phyloP scores from a whole-genome alignment of 805 yeast species.

The Candida anglica region DNA sequence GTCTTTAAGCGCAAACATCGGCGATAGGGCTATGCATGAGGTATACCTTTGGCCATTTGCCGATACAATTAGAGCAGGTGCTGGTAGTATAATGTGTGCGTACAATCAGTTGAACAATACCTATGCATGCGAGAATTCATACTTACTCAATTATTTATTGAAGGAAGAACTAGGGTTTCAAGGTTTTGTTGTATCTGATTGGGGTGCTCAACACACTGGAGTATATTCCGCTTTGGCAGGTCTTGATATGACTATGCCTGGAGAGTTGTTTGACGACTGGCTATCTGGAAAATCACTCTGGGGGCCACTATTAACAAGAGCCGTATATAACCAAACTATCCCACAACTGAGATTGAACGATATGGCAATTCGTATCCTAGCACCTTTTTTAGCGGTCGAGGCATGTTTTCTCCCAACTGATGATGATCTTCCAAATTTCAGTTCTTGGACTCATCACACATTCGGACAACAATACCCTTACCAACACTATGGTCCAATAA shows the following conservation, averaged over 20 bases:
- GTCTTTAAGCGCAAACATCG: conserved; percentile 51
- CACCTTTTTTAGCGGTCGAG: conserved; percentile 49
- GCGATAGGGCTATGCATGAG: conserved; percentile 61
- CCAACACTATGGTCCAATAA: conserved; percentile 51
- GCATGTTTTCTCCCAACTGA: conserved; percentile 25
- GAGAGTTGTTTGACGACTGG: conserved; percentile 51
- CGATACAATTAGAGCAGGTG: conserved; percentile 57
- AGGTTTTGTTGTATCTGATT: conserved; percentile 64
- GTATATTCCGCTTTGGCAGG: conserved; percentile 56
- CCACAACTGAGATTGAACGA: conserved; percentile 53
- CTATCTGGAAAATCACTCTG: conserved; percentile 49
- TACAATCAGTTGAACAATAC: conserved; percentile 55
- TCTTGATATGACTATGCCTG: conserved; percentile 65
- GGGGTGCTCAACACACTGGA: conserved; percentile 64
- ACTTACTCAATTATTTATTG: conserved; percentile 48
- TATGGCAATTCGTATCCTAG: conserved; percentile 58
- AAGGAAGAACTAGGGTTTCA: conserved; percentile 64
- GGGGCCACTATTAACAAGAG: conserved; percentile 55
- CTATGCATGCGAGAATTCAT: conserved; percentile 57
- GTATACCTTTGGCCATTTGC: conserved; percentile 65
- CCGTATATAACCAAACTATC: conserved; percentile 53
- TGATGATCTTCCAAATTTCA: conserved; percentile 46
- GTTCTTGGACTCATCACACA: conserved; percentile 56
- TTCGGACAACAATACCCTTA: conserved; percentile 52
- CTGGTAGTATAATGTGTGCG: conserved; percentile 59